Base-by-base conservation (phyloP, 306 rosid species). In the Quercus cerris region DNA sequence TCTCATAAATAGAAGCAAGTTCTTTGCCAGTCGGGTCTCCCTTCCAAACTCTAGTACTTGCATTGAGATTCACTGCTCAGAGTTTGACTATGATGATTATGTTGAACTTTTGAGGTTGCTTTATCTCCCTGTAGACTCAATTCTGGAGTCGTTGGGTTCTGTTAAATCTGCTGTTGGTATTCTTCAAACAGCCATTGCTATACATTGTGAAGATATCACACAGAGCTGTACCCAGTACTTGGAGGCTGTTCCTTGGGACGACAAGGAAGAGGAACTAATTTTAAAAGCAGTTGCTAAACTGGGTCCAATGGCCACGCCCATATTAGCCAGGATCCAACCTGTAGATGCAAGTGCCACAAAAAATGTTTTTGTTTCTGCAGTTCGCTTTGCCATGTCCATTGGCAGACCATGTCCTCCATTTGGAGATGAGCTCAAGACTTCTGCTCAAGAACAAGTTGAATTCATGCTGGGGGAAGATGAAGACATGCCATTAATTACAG, bases 371-470 rank as follows among this genome's bases (percentile, higher is more conserved):
- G 84, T 95, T 75, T 90, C 99, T 8, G 99, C 99, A 58, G 56
- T 95, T 85, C 84, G 93, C 25, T 70, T 93, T 38, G 99, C 99
- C 22, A 70, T 88, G 85, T 91, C 99, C 78, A 84, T 90, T 59
- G 90, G 78, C 62, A 86, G 70, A 71, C 91, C 93, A 7, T 89
- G 91, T 73, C 89, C 94, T 17, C 93, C 89, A 55, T 93, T 95
- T 55, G 97, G 98, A 33, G 89, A 90, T 19, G 93, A 91, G 85
- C 92, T 95, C 56, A 87, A 90, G 87, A 87, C 82, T 74, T 95
- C 96, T 58, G 99, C 99, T 33, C 98, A 89, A 77, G 97, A 93
- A 84, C 99, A 95, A 85, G 96, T 95, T n/a, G 97, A 93, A 70
- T 95, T 52, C 89, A 95, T 95, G 98, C 69, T 95, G 63, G 92